These are phyloP conservation scores for Gnomoniopsis sp. DNA, from an alignment of 2,329 filamentous ascomycete genomes.

Conservation along the genomic window DNA sequence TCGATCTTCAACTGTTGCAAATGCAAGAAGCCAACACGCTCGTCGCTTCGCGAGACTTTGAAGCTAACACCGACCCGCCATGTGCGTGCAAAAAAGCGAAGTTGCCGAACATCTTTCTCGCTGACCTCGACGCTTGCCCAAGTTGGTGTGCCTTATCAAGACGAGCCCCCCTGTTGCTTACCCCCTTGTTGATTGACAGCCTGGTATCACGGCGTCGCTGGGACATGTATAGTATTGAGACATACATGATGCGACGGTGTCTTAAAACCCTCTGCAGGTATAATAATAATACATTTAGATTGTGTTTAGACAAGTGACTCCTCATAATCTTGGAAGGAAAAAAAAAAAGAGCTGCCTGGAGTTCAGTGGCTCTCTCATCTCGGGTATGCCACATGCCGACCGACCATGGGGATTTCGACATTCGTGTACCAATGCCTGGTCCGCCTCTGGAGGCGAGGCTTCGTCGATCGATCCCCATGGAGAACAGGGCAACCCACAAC, in stretches of 20 bases:
- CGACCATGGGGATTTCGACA: neutral
- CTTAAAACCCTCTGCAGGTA: slow-evolving; percentile 6
- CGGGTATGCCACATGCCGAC: slow-evolving; percentile 12
- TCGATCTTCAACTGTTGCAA: too few species aligned
- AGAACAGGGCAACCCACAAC: neutral
- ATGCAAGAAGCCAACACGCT: neutral
- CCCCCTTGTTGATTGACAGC: neutral
- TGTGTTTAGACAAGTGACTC: neutral
- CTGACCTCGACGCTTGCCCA: neutral
- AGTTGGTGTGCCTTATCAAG: neutral
- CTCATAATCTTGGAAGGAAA: neutral
- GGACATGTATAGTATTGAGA: neutral
- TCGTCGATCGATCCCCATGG: neutral
- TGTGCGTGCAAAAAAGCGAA: neutral
- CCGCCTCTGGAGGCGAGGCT: neutral
- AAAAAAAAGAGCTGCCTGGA: slow-evolving; percentile 5
- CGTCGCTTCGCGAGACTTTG: neutral
- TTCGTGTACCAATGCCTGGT: neutral
- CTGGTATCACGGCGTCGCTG: slow-evolving; percentile 3
- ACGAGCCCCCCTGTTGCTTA: neutral
- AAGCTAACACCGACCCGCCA: neutral
- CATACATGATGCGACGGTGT: slow-evolving; percentile 6
- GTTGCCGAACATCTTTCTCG: neutral
- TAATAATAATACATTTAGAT: neutral
- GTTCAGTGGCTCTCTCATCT: slow-evolving; percentile 8